phyloP scores from a whole-genome alignment of 2,329 filamentous ascomycete species.

The Scedosporium apiospermum region DNA sequence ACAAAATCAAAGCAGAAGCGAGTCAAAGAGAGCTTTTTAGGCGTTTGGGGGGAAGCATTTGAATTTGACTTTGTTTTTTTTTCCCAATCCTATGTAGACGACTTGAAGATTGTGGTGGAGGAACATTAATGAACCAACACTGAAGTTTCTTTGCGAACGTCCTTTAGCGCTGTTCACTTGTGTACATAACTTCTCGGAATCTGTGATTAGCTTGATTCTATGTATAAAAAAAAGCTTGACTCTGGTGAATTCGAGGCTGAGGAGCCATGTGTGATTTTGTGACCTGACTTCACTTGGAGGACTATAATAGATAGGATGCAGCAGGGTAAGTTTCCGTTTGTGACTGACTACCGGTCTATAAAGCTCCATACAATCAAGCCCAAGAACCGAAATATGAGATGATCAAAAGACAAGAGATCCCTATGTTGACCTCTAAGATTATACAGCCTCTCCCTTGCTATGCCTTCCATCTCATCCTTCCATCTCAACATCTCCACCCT shows the following conservation, averaged over 20 bases:
- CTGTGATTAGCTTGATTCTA: not conserved
- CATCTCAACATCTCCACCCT: slow-evolving; percentile 34
- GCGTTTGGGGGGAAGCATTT: not conserved
- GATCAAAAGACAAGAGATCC: not conserved
- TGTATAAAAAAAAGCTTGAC: not conserved
- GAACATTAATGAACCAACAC: not conserved
- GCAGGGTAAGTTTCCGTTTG: not conserved
- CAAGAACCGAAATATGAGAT: not conserved
- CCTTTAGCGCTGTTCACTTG: not conserved
- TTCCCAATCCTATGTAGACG: not conserved
- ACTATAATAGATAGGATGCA: too few species aligned
- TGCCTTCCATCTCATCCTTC: slow-evolving; percentile 7
- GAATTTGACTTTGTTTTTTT: not conserved
- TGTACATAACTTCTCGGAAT: not conserved
- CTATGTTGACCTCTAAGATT: too few species aligned
- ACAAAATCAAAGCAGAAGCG: not conserved
- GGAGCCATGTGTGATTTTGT: too few species aligned
- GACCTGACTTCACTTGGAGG: too few species aligned
- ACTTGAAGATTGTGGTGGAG: not conserved
- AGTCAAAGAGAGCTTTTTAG: not conserved
- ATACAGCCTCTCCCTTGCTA: not conserved
- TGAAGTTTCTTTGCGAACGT: too few species aligned
- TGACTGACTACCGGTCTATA: not conserved
- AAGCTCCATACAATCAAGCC: not conserved
- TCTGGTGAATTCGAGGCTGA: too few species aligned